A percentile compares a stretch with the other conserved stretches of the same genome.
Evolutionary conservation across 352 stramenopile genomes (phyloP).

Genomic region (Phytophthora uliginosa): DNA sequence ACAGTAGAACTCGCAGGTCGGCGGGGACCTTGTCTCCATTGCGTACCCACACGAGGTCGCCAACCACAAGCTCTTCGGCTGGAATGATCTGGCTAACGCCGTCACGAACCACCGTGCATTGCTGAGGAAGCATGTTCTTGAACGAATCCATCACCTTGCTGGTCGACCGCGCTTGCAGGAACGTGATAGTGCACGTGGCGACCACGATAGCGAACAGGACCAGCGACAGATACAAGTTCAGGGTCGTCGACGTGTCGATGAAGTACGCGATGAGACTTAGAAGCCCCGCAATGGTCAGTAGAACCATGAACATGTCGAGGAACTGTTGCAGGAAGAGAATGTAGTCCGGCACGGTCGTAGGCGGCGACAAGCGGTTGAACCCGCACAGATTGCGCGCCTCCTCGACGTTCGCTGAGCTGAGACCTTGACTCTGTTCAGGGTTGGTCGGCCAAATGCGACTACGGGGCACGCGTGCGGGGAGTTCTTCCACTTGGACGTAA

Average conservation of each 20-base stretch:
- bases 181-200: constrained; percentile 51
- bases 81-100: constrained; percentile 47
- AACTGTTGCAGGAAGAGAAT: constrained; percentile 59
- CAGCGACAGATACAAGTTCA: constrained; percentile 56
- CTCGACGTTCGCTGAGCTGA: constrained; percentile 26
- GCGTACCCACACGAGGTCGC: constrained; percentile 61
- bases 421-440: constrained; percentile 42
- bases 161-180: constrained; percentile 49
- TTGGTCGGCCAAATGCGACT: constrained; percentile 38
- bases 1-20: constrained; percentile 56
- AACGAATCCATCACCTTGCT: constrained; percentile 65
- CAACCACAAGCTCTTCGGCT: constrained; percentile 57
- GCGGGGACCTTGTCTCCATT: constrained; percentile 69
- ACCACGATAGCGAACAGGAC: constrained; percentile 56
- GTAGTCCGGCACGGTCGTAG: constrained; percentile 41
- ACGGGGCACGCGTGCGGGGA: constrained; percentile 25
- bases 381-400: constrained; percentile 34
- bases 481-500: constrained; percentile 43
- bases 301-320: constrained; percentile 58
- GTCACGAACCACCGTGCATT: constrained; percentile 58
- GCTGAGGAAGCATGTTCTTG: constrained; percentile 55
- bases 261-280: constrained; percentile 51
- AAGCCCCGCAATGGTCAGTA: constrained; percentile 42
- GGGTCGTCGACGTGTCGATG: constrained; percentile 44
- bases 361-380: constrained; percentile 50